These are phyloP conservation scores for Kodamaea lidongshanica DNA, from an alignment of 805 yeast genomes.

Conservation along the genomic window DNA sequence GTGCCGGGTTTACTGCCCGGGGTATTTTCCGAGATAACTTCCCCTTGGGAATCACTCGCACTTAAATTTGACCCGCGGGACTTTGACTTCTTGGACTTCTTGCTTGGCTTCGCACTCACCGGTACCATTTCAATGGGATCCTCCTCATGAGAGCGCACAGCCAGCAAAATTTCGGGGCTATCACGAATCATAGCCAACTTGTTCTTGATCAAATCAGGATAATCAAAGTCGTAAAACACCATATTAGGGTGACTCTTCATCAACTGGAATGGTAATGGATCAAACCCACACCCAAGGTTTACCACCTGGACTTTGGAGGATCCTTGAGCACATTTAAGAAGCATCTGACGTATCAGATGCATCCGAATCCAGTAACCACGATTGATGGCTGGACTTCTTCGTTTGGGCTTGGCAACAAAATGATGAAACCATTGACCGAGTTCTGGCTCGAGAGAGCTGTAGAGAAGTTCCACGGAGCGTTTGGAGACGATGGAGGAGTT, in stretches of 20 bases:
- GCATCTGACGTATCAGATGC: conserved; percentile 54
- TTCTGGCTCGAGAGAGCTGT: conserved; percentile 32
- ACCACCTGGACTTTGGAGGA: conserved; percentile 37
- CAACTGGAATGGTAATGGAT: conserved; percentile 37
- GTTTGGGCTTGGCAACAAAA: conserved; percentile 59
- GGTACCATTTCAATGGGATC: too few relatives aligned
- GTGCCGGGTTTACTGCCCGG: too few relatives aligned
- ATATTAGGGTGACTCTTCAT: conserved; percentile 22
- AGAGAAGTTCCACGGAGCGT: conserved; percentile 68
- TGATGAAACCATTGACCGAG: conserved; percentile 49
- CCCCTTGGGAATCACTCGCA: too few relatives aligned
- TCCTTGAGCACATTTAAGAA: conserved; percentile 31
- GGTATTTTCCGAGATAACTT: too few relatives aligned
- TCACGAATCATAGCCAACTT: conserved; percentile 49
- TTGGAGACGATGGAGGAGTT: conserved; percentile 80
- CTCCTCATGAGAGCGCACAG: too few relatives aligned
- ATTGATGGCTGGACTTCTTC: conserved; percentile 76
- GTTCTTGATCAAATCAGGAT: conserved; percentile 56
- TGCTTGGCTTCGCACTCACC: too few relatives aligned
- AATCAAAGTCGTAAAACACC: conserved; percentile 66
- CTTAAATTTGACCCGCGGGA: too few relatives aligned
- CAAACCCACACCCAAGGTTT: conserved; percentile 76
- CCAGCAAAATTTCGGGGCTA: conserved; percentile 42
- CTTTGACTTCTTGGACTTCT: too few relatives aligned
- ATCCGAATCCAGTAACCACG: conserved; percentile 80